phyloP scores from a whole-genome alignment of 495 filamentous ascomycete species.

The Penicillium canariense region DNA sequence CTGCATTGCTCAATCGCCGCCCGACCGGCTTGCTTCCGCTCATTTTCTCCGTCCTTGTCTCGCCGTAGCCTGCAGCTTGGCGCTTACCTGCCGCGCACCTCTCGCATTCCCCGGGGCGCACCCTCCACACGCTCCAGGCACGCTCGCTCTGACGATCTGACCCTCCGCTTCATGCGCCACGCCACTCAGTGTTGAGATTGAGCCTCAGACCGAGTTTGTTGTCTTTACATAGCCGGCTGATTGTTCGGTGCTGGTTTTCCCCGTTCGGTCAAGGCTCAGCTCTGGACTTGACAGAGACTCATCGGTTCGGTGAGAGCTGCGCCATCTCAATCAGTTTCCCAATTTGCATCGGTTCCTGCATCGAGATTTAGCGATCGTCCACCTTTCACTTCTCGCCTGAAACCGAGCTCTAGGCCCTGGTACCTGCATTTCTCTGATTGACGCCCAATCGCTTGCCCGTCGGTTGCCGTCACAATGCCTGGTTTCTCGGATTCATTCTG shows the following conservation, averaged over 20 bases:
- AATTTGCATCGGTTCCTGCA: neutral
- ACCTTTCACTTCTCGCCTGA: neutral
- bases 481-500: conserved; percentile 94
- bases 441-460: conserved; percentile 4
- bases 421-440: neutral
- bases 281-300: conserved; percentile 7
- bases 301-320: conserved; percentile 3
- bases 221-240: neutral
- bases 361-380: neutral
- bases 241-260: conserved; percentile 3
- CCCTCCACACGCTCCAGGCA: conserved; percentile 4
- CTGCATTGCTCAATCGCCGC: conserved; percentile 1
- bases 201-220: neutral
- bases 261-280: conserved; percentile 1
- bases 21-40: conserved; percentile 16
- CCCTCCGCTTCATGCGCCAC: conserved; percentile 9
- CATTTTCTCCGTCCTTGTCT: conserved; percentile 14
- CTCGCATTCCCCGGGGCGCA: conserved; percentile 13
- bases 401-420: neutral
- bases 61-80: conserved; percentile 9
- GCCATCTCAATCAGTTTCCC: conserved; percentile 2
- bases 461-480: conserved; percentile 56
- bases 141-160: conserved; percentile 3
- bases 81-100: conserved; percentile 24
- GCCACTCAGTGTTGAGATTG: neutral